Evolutionary conservation across 192 early-diverging fungal species (phyloP).

Genomic region (Oehlia diaphana): DNA sequence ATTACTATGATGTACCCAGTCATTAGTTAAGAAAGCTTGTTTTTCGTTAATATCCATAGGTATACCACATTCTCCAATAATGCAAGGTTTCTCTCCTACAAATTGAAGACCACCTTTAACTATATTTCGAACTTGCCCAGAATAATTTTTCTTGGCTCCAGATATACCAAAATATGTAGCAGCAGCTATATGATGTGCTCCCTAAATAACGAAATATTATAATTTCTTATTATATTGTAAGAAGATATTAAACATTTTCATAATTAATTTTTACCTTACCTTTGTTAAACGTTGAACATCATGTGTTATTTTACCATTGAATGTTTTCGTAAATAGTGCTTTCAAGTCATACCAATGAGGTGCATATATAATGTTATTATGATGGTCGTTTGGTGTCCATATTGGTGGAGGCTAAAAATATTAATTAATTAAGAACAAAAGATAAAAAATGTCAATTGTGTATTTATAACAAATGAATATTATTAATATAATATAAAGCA

Average conservation of each 20-base stretch:
- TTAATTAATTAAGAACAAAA: not conserved
- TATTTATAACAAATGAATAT: not conserved
- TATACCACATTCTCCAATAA: constrained; percentile 83
- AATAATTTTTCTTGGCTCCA: constrained; percentile 77
- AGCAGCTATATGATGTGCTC: constrained; percentile 60
- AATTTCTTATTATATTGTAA: not conserved
- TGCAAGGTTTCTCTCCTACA: constrained; percentile 64
- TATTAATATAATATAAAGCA: not conserved
- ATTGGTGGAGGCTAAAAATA: constrained; percentile 44
- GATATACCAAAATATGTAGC: constrained; percentile 79
- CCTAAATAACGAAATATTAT: constrained; percentile 48
- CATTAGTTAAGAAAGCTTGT: constrained; percentile 66
- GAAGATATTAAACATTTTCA: not conserved
- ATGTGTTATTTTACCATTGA: constrained; percentile 73
- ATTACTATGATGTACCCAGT: constrained; percentile 69
- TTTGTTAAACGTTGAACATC: constrained; percentile 75
- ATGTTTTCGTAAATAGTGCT: constrained; percentile 69
- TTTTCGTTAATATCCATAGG: constrained; percentile 86
- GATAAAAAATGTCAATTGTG: not conserved
- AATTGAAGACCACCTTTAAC: constrained; percentile 53
- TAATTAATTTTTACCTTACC: constrained; percentile 41
- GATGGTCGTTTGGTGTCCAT: constrained; percentile 44
- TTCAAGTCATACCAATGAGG: constrained; percentile 91
- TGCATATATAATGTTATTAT: constrained; percentile 67
- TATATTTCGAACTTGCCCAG: constrained; percentile 69